A percentile compares a stretch with the other conserved stretches of the same genome.
These are phyloP conservation scores for Melanopsichium pennsylvanicum DNA, from an alignment of 1,284 basidiomycete genomes.

Conservation along the genomic window DNA sequence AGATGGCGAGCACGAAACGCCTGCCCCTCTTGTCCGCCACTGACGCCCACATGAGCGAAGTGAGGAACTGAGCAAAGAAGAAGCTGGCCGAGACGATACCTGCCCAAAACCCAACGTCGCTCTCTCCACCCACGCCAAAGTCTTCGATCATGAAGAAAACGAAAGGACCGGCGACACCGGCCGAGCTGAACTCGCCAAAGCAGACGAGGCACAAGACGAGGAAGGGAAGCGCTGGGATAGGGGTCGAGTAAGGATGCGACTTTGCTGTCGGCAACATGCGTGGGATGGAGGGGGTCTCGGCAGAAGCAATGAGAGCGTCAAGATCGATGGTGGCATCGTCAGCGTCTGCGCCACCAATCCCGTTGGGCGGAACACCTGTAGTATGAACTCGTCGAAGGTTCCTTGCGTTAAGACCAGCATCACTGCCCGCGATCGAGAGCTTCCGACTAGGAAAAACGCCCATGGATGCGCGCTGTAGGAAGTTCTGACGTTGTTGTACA, in stretches of 20 bases:
- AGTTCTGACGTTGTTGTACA: conserved; percentile 25
- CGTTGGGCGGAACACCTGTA: conserved; percentile 12
- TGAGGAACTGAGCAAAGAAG: conserved; percentile 72
- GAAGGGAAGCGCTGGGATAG: conserved; percentile 62
- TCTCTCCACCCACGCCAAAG: conserved; percentile 61
- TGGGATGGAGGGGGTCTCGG: conserved; percentile 34
- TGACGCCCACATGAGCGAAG: conserved; percentile 90
- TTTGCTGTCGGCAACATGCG: conserved; percentile 30
- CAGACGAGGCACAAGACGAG: conserved; percentile 62
- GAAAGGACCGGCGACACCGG: conserved; percentile 70
- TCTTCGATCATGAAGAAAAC: conserved; percentile 64
- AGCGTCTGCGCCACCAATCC: conserved; percentile 7
- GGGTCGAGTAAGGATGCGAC: conserved; percentile 46
- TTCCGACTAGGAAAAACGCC: conserved; percentile 39
- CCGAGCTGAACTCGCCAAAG: conserved; percentile 73
- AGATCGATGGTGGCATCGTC: conserved; percentile 30
- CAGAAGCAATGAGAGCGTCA: conserved; percentile 34
- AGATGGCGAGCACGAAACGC: conserved; percentile 83
- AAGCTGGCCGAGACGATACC: conserved; percentile 65
- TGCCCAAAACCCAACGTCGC: conserved; percentile 63
- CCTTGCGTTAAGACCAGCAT: conserved; percentile 16
- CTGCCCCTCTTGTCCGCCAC: conserved; percentile 90
- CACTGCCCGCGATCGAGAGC: conserved; percentile 23
- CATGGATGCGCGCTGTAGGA: conserved; percentile 50
- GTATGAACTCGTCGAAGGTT: conserved; percentile 31